Conservation (phyloP, 371 early-diverging fungal genomes). For the Mucor lusitanicus region DNA sequence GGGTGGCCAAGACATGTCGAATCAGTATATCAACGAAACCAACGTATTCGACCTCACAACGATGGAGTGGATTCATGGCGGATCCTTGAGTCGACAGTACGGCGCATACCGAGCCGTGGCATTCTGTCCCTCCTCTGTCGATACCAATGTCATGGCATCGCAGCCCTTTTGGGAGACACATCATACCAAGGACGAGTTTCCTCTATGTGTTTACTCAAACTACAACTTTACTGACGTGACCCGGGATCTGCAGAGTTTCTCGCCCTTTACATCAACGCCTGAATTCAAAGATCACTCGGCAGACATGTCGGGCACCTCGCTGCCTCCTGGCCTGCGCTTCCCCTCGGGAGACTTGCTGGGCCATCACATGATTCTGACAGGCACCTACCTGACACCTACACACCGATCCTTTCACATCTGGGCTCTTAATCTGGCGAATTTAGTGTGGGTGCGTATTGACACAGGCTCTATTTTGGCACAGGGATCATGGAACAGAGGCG, state of each 20-base stretch:
- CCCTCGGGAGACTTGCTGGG: conserved; percentile 70
- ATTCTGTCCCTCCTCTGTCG: conserved; percentile 30
- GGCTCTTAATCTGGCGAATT: conserved; percentile 67
- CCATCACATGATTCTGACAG: conserved; percentile 73
- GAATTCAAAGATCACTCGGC: conserved; percentile 56
- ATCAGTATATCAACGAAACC: conserved; percentile 73
- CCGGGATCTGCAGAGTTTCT: conserved; percentile 68
- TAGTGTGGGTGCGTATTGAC: conserved; percentile 71
- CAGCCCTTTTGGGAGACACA: conserved; percentile 25
- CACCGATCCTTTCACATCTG: conserved; percentile 74
- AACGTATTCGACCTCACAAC: conserved; percentile 66
- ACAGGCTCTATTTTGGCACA: conserved; percentile 65
- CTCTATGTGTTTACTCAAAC: conserved; percentile 74
- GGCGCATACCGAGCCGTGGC: conserved; percentile 80
- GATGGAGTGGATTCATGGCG: conserved; percentile 62
- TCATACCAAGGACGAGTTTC: conserved; percentile 4
- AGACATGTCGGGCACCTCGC: conserved; percentile 57
- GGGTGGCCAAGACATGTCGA: conserved; percentile 74
- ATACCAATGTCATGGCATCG: conserved; percentile 8
- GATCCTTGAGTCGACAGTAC: conserved; percentile 64
- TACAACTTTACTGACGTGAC: conserved; percentile 78
- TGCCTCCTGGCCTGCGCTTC: conserved; percentile 82
- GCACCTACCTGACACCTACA: conserved; percentile 71
- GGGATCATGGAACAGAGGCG: conserved; percentile 81
- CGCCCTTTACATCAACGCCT: conserved; percentile 35